phyloP scores from a whole-genome alignment of 208 protist species.

The Zelonia costaricensis region DNA sequence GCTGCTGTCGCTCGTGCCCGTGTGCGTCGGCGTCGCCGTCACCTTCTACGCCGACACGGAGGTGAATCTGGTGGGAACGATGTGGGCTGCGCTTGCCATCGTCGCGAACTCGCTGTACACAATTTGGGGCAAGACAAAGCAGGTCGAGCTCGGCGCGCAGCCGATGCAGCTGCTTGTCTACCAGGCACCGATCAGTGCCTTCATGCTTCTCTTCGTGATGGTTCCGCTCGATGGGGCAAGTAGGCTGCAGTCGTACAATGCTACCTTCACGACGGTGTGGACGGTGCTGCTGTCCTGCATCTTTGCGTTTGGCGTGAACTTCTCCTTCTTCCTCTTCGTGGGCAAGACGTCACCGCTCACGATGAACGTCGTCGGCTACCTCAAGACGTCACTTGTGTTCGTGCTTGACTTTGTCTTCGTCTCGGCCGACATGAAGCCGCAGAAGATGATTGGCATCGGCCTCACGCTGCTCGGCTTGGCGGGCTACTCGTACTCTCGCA shows the following conservation, averaged over 20 bases:
- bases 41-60: constrained; percentile 69
- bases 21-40: constrained; percentile 75
- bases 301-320: constrained; percentile 89
- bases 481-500: constrained; percentile 54
- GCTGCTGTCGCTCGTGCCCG: constrained; percentile 66
- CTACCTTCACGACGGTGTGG: constrained; percentile 62
- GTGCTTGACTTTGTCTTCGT: constrained; percentile 63
- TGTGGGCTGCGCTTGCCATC: constrained; percentile 71
- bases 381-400: constrained; percentile 84
- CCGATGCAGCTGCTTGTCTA: constrained; percentile 90
- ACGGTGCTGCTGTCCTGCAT: constrained; percentile 70
- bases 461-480: constrained; percentile 66
- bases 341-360: constrained; percentile 83
- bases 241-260: constrained; percentile 46
- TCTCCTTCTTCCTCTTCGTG: constrained; percentile 88
- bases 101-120: constrained; percentile 89
- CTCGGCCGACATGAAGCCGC: constrained; percentile 20
- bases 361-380: constrained; percentile 84
- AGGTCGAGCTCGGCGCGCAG: constrained; percentile 71
- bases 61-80: constrained; percentile 55
- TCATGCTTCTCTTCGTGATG: constrained; percentile 68
- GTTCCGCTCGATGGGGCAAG: constrained; percentile 60
- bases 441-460: constrained; percentile 45
- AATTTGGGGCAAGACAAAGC: constrained; percentile 90
- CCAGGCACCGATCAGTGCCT: constrained; percentile 77